A percentile compares a stretch with the other conserved stretches of the same genome.
phyloP scores from a whole-genome alignment of 1,139 yeast species.

The Lodderomyces margitis region DNA sequence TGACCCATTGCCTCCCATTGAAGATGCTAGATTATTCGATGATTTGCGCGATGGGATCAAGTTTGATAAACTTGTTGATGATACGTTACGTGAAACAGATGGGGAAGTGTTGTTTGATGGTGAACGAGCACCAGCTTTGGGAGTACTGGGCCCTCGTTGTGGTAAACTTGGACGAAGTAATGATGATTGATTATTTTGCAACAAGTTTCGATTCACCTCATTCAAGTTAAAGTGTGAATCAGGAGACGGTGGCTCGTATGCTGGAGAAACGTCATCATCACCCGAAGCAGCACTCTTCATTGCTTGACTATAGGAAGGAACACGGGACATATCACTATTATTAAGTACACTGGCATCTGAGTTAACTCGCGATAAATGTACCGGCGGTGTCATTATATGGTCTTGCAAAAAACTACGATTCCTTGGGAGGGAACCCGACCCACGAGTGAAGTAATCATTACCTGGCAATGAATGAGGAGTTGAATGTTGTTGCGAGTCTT shows the following conservation, averaged over 20 bases:
- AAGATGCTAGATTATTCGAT: slow-evolving; percentile 8
- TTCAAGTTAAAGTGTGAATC: slow-evolving; percentile 37
- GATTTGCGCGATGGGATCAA: slow-evolving; percentile 8
- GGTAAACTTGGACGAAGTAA: slow-evolving; percentile 23
- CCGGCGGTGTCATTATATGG: slow-evolving; percentile 43
- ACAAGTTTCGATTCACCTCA: slow-evolving; percentile 21
- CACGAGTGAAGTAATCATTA: slow-evolving; percentile 6
- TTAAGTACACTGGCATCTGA: slow-evolving; percentile 33
- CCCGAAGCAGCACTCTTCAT: slow-evolving; percentile 42
- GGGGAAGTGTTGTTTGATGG: slow-evolving; percentile 30
- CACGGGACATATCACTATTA: slow-evolving; percentile 47
- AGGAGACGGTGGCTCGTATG: slow-evolving; percentile 56
- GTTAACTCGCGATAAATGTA: slow-evolving; percentile 58
- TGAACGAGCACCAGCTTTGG: slow-evolving; percentile 14
- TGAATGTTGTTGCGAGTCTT: slow-evolving; percentile 17
- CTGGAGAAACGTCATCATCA: slow-evolving; percentile 59
- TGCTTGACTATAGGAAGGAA: slow-evolving; percentile 85
- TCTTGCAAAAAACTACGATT: slow-evolving; percentile 15
- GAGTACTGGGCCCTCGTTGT: slow-evolving; percentile 16
- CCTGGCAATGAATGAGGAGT: neutral
- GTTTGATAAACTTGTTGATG: slow-evolving; percentile 22
- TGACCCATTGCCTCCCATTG: neutral
- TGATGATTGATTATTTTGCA: slow-evolving; percentile 12
- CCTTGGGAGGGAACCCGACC: slow-evolving; percentile 11
- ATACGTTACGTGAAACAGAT: slow-evolving; percentile 27